Base-by-base conservation (phyloP, 495 filamentous ascomycete genomes). In the Tuber indicum region DNA sequence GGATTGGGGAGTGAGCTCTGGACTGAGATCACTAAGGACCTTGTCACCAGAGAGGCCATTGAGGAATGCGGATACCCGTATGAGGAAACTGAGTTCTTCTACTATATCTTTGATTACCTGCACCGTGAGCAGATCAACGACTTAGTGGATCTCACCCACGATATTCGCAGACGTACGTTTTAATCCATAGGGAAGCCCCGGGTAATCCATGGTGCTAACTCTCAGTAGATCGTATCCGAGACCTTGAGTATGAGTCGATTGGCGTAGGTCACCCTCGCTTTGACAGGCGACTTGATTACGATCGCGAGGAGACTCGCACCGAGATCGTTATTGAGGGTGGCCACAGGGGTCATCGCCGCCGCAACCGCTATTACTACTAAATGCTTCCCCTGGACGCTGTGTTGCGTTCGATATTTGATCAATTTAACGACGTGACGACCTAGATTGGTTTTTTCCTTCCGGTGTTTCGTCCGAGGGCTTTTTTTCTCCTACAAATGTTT, bases 1-100 rank as follows among this genome's bases (percentile, higher is more conserved):
- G 85, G 85, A 16, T 86, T 87, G 45, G 87, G 88, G 73, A 90
- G 90, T 71, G 89, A 92, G 76, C 91, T 97, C 84, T 98, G 96
- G 96, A 99, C 96, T 0, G 96, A 98, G 84, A 94, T 99, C 80
- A 97, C 94, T 12, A 98, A 97, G 86, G 94, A 97, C 79, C 84
- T 99, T 71, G 93, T 99, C 19, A 88, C 91, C 58, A 89, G 90
- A 75, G 95, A 98, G 82, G 96, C 96, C 0, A 93, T 99, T 79
- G 91, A 97, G 77, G 86, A 90, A 73, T 84, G 90, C 76, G 94
- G 93, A 0, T 98, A 96, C 84, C 92, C 93, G 79, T 98, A 90
- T 82, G 94, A 98, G 82, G 95, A 98, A 86, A 96, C 93, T 3
- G 91, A 93, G 72, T 89, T 86, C 72, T 97, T 92, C 84, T 98